Conservation (phyloP, 2,329 filamentous ascomycete species). For the Cytospora schulzeri region DNA sequence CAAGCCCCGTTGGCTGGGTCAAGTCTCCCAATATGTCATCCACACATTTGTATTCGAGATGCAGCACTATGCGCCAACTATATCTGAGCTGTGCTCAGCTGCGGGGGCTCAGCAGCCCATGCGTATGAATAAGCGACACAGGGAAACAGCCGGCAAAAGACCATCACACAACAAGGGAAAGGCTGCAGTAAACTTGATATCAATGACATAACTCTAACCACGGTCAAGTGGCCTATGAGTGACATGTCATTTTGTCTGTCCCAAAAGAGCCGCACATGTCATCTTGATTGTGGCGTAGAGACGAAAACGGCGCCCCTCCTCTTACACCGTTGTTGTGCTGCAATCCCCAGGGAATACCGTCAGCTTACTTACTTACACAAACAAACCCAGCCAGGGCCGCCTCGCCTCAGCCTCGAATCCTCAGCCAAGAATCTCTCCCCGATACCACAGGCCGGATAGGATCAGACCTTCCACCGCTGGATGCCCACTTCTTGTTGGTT, state of each 20-base stretch:
- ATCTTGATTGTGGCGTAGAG: background rate
- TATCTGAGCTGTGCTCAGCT: background rate
- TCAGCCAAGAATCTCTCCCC: background rate
- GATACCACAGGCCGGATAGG: background rate
- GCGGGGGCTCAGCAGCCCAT: background rate
- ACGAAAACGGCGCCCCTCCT: too few relatives aligned
- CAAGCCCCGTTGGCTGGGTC: too few relatives aligned
- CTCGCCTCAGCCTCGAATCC: background rate
- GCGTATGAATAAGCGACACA: background rate
- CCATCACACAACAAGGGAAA: background rate
- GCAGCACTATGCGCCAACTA: too few relatives aligned
- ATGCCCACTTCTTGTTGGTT: background rate
- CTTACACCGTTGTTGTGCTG: background rate
- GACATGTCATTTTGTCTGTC: background rate
- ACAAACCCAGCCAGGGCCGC: background rate
- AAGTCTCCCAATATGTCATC: background rate
- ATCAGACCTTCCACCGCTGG: background rate
- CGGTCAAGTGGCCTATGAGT: background rate
- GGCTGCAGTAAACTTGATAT: background rate
- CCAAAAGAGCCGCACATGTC: background rate
- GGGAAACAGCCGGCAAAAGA: background rate
- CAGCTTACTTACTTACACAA: too few relatives aligned
- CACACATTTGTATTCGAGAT: background rate
- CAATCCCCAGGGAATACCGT: background rate
- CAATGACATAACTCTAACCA: background rate